These are phyloP conservation scores for Vigna trinervia DNA, from an alignment of 306 rosid genomes.

Conservation along the genomic window DNA sequence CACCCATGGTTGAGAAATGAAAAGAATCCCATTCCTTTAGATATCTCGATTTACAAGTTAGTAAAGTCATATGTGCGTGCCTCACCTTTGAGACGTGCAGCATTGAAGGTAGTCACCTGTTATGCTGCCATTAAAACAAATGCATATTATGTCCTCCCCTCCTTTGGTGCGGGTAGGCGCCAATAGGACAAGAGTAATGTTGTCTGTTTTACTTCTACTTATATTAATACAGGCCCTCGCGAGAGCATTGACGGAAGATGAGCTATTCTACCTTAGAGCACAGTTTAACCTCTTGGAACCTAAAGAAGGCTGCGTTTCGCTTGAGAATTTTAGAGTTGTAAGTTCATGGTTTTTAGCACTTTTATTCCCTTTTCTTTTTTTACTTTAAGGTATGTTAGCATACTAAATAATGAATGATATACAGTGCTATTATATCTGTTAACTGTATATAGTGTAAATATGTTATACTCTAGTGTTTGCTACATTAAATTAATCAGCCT, in stretches of 20 bases:
- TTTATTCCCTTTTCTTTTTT: not conserved
- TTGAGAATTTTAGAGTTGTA: conserved; percentile 83
- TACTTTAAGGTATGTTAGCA: conserved; percentile 15
- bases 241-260: conserved; percentile 82
- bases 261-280: conserved; percentile 77
- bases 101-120: conserved; percentile 71
- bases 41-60: conserved; percentile 79
- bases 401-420: conserved; percentile 13
- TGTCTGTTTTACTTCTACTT: conserved; percentile 32
- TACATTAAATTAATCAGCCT: conserved; percentile 24
- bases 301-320: conserved; percentile 65
- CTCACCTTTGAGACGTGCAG: conserved; percentile 83
- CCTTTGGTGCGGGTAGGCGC: not conserved
- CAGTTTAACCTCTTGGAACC: conserved; percentile 90
- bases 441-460: conserved; percentile 8
- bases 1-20: conserved; percentile 96
- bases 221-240: conserved; percentile 80
- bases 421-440: conserved; percentile 25
- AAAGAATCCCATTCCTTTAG: conserved; percentile 68
- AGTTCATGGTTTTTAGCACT: conserved; percentile 43
- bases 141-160: conserved; percentile 15
- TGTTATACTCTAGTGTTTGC: conserved; percentile 19
- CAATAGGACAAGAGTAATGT: conserved; percentile 30
- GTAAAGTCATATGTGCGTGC: conserved; percentile 79
- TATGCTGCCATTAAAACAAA: conserved; percentile 31